Evolutionary conservation across 1,284 basidiomycete genomes (phyloP), one percentile per base, ranked within the genome.

Genomic region (Chiua sp.): DNA sequence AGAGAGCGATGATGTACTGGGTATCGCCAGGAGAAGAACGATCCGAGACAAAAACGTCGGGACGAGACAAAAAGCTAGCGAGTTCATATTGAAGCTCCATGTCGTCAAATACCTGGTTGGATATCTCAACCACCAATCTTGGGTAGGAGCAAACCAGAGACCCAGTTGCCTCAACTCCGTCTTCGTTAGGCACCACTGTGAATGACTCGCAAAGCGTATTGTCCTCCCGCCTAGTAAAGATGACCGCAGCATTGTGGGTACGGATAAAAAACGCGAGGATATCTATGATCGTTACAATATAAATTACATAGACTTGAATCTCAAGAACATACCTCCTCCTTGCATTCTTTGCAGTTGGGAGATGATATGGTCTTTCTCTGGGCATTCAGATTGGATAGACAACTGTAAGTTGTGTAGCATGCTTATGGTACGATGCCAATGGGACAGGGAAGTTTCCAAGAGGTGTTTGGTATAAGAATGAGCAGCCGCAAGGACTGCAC

Each of bases 101-200:
- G 28, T 76, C 59, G 13, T 60, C 32, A 44, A 68, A 59, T 3
- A 66, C 57, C 8, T 56, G 46, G 12, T 49, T 47, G 3, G 66
- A 65, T 3, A 69, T 42, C 4, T 61, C 59, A 26, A 72, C 57
- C 10, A 69, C 68, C 1, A 70, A 69, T 3, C 62, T 67, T 22
- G 77, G 77, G 54, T 70, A 78, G 3, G 65, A 66, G 28, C 68
- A 67, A 15, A 72, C 15, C 13, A 79, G 65, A 20, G 33, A 12
- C 3, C 15, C 3, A 7, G 48, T 52, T 74, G 73, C 2, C 71
- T 71, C 8, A 30, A 47, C 7, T 65, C 59, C 11, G 55, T 58
- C 63, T 66, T 67, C 18, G 72, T 44, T 1, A 26, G 26, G 26
- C 26, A 49, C 7, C 70, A 65, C 65, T 55, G 7, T 12, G 32